phyloP scores from a whole-genome alignment of 257 asterid species.

The Scutellaria galericulata region DNA sequence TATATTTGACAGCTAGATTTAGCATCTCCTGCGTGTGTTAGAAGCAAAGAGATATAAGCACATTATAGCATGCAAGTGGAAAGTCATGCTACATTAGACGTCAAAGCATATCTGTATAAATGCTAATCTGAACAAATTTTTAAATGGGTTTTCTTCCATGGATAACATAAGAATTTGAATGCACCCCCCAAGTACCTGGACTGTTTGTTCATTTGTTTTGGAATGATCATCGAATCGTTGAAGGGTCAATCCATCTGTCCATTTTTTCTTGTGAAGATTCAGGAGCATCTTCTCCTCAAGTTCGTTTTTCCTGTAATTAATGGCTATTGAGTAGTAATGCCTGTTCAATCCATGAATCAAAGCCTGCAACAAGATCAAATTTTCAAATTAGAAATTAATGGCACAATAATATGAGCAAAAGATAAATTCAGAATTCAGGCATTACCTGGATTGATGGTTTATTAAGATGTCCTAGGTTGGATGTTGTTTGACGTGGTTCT shows the following conservation, averaged over 20 bases:
- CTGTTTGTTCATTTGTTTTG: slow-evolving; percentile 94
- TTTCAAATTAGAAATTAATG: slow-evolving; percentile 31
- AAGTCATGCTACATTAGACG: background rate
- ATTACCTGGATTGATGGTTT: slow-evolving; percentile 96
- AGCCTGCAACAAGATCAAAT: slow-evolving; percentile 61
- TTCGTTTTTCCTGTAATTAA: slow-evolving; percentile 92
- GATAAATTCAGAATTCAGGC: slow-evolving; percentile 2
- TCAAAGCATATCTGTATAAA: background rate
- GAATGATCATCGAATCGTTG: slow-evolving; percentile 92
- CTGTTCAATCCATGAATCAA: slow-evolving; percentile 94
- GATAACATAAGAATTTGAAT: background rate
- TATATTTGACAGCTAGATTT: slow-evolving; percentile 73
- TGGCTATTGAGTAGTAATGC: slow-evolving; percentile 96
- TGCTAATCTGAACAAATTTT: too few species aligned
- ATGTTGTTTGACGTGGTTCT: slow-evolving; percentile 98
- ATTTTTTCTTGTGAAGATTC: slow-evolving; percentile 93
- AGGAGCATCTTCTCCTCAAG: slow-evolving; percentile 98
- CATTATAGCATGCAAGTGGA: slow-evolving; percentile 19
- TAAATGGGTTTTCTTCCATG: too few species aligned
- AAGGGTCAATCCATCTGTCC: slow-evolving; percentile 93
- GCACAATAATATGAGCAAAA: background rate
- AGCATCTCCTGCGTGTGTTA: slow-evolving; percentile 86
- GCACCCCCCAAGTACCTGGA: slow-evolving; percentile 54
- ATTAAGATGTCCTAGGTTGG: slow-evolving; percentile 94
- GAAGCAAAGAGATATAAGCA: slow-evolving; percentile 2